Evolutionary conservation across 441 rosid species (phyloP), one percentile per base, ranked within the genome.

Genomic region (Populus hybrid): DNA sequence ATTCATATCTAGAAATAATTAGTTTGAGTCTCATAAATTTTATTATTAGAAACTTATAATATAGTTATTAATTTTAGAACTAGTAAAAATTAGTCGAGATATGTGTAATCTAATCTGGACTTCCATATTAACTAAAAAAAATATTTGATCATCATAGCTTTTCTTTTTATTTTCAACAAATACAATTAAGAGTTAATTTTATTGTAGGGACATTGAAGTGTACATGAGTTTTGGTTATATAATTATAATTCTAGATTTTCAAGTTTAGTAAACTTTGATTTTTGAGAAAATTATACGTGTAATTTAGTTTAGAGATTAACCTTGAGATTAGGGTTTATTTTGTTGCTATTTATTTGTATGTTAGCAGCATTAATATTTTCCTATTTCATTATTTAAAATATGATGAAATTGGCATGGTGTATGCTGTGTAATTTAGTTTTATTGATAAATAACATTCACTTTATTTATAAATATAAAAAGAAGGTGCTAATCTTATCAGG

Each of bases 71-170:
- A 30, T 0, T 2, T 30, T 4, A 30, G 4, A 0, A 0, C 4
- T 0, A 0, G 4, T 30, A n/a, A 0, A 3, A 0, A 30, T 30
- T 30, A 30, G 4, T 30, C 0, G 32, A 30, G 4, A 4, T 30
- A 3, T 4, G 32, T 30, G 4, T 0, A 30, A 30, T 0, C 0
- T 30, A 0, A 30, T 3, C 0, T 0, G 4, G 4, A 30, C 0
- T 0, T 3, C 32, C 4, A 30, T 0, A 0, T 28, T 28, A 28
- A 28, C 2, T 3, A 5, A 35, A 8, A 38, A 38, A 38, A 9
- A 9, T 26, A 0, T 1, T 9, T 0, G 0, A 2, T 7, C 0
- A 38, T 38, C 12, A 9, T 38, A 38, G 6, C 57, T 0, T 46
- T 46, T 46, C 57, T 46, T 0, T 46, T 14, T 14, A 46, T 46